phyloP scores from a whole-genome alignment of 2,329 filamentous ascomycete genomes.

The Nemania serpens region DNA sequence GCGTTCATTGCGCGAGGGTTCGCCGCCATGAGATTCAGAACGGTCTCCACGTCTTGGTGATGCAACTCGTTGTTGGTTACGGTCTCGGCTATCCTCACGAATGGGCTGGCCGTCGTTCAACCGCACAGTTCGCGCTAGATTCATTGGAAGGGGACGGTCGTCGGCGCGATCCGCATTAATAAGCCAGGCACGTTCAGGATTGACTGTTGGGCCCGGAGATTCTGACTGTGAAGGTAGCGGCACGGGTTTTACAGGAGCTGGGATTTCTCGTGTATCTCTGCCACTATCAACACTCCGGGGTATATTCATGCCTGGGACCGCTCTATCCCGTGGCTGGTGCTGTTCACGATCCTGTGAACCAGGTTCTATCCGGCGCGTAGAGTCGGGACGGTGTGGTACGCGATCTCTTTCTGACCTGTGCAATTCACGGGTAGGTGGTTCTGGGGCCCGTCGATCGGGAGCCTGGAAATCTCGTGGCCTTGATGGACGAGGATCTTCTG shows the following conservation, averaged over 20 bases:
- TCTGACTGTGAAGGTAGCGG: conserved; percentile 38
- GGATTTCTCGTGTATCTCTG: conserved; percentile 35
- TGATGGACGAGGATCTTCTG: conserved; percentile 48
- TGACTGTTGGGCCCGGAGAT: conserved; percentile 54
- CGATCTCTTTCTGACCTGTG: conserved; percentile 48
- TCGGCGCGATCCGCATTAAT: conserved; percentile 45
- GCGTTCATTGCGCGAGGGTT: conserved; percentile 52
- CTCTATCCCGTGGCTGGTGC: conserved; percentile 43
- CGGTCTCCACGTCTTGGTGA: conserved; percentile 57
- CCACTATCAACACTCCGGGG: conserved; percentile 37
- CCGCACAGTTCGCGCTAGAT: conserved; percentile 54
- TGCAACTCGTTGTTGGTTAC: conserved; percentile 41
- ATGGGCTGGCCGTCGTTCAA: conserved; percentile 49
- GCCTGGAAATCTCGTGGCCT: conserved; percentile 49
- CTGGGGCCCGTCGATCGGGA: conserved; percentile 50
- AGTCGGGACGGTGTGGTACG: conserved; percentile 36
- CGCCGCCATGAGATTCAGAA: conserved; percentile 43
- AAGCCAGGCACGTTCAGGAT: conserved; percentile 59
- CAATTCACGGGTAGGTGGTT: conserved; percentile 44
- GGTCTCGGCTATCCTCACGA: conserved; percentile 53
- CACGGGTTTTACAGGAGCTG: conserved; percentile 39
- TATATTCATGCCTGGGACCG: conserved; percentile 28
- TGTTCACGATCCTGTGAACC: conserved; percentile 47
- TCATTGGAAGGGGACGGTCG: conserved; percentile 49
- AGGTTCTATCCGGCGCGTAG: conserved; percentile 39